Evolutionary conservation across 2,329 filamentous ascomycete species (phyloP).

Genomic region (Xylaria sp.): DNA sequence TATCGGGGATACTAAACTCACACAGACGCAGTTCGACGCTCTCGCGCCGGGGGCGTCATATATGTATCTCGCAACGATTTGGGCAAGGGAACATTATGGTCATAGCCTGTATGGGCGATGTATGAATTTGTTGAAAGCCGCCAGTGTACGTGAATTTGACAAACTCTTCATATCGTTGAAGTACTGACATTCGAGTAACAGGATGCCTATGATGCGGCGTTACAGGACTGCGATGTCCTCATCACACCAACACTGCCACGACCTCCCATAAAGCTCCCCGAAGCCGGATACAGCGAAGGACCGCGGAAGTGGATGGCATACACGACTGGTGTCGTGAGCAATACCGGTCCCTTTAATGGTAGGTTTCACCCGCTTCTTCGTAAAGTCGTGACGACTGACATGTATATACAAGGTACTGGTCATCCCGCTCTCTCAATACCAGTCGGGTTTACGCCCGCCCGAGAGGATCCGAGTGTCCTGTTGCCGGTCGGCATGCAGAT

Average conservation of each 20-base stretch:
- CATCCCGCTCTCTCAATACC: constrained; percentile 30
- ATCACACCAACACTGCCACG: constrained; percentile 28
- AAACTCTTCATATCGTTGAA: not conserved
- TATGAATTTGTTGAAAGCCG: constrained; percentile 25
- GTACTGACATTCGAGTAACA: constrained; percentile 3
- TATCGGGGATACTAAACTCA: constrained; percentile 21
- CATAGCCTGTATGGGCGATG: constrained; percentile 23
- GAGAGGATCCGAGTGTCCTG: constrained; percentile 24
- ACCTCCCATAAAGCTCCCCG: constrained; percentile 19
- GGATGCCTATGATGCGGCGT: constrained; percentile 27
- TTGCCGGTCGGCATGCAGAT: constrained; percentile 29
- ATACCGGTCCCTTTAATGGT: not conserved
- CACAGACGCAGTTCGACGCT: constrained; percentile 27
- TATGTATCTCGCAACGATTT: constrained; percentile 25
- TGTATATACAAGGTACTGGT: constrained; percentile 20
- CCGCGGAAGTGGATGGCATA: constrained; percentile 17
- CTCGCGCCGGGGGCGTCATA: constrained; percentile 26
- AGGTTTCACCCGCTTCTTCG: not conserved
- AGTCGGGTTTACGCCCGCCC: constrained; percentile 28
- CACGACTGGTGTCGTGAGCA: constrained; percentile 11
- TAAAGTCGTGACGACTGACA: not conserved
- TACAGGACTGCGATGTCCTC: constrained; percentile 26
- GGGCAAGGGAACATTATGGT: constrained; percentile 25
- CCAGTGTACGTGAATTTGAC: constrained; percentile 14
- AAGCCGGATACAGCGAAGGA: constrained; percentile 13